Evolutionary conservation across 208 protist species (phyloP).

Genomic region (Blastocrithidia nonstop): DNA sequence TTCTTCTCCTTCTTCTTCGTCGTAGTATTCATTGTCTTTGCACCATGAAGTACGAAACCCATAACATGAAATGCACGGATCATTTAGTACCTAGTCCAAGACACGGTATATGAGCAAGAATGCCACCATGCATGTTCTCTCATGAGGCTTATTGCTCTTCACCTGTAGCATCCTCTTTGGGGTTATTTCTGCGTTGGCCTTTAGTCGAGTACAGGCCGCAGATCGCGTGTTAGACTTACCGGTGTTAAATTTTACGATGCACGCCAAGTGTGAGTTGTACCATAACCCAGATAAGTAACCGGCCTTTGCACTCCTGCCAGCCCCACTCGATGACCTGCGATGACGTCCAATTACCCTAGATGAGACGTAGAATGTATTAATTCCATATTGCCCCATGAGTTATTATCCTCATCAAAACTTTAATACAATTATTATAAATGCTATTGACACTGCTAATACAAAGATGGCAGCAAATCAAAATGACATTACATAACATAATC

Average conservation of each 20-base stretch:
- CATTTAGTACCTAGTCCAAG: no score
- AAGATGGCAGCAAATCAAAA: no score
- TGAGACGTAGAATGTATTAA: constrained; percentile 9
- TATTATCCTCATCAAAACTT: no score
- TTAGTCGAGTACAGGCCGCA: constrained; percentile 44
- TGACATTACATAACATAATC: constrained; percentile 3
- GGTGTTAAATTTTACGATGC: constrained; percentile 39
- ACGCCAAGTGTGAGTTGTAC: not conserved
- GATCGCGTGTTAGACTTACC: constrained; percentile 28
- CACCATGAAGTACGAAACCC: no score
- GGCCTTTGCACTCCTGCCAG: constrained; percentile 49
- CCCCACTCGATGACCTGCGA: constrained; percentile 45
- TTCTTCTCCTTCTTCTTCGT: no score
- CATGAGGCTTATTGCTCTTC: constrained; percentile 61
- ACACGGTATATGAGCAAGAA: constrained; percentile 31
- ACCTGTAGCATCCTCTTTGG: constrained; percentile 42
- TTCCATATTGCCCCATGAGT: constrained; percentile 50
- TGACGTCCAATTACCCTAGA: constrained; percentile 67
- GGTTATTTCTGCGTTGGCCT: constrained; percentile 47
- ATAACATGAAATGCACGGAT: no score
- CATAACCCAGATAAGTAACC: constrained; percentile 9
- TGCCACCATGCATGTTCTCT: constrained; percentile 46
- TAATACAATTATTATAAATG: no score
- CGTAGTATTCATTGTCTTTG: no score
- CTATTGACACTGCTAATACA: no score